Evolutionary conservation across 805 yeast species (phyloP).

Genomic region (Lipomyces orientalis): DNA sequence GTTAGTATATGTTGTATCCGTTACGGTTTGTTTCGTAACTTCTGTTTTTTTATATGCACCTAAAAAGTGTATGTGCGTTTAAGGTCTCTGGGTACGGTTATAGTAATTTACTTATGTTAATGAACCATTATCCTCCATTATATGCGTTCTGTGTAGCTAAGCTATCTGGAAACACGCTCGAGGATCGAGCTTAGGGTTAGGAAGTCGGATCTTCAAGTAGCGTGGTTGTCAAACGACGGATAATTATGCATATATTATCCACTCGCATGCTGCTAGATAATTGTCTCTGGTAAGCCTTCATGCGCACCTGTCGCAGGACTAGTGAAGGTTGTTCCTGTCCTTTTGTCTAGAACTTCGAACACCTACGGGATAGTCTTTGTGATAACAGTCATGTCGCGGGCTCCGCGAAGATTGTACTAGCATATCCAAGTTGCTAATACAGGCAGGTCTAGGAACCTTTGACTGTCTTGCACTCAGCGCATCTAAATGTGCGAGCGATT

Average conservation of each 20-base stretch:
- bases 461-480: background rate
- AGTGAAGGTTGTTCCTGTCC: background rate
- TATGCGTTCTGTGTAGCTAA: background rate
- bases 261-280: background rate
- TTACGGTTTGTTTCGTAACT: background rate
- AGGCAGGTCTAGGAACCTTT: background rate
- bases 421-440: background rate
- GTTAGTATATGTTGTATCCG: background rate
- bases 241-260: too few relatives aligned
- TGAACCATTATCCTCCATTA: background rate
- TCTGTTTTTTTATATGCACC: background rate
- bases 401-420: background rate
- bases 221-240: too few relatives aligned
- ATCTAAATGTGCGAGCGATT: background rate
- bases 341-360: background rate
- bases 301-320: background rate
- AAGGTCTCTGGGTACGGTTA: constrained; percentile 1
- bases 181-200: too few relatives aligned
- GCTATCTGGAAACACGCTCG: background rate
- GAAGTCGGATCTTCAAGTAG: too few relatives aligned
- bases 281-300: background rate
- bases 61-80: background rate
- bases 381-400: background rate
- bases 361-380: background rate
- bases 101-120: background rate